Evolutionary conservation across 768 basidiomycete species (phyloP).

Genomic region (Suillus decipiens): DNA sequence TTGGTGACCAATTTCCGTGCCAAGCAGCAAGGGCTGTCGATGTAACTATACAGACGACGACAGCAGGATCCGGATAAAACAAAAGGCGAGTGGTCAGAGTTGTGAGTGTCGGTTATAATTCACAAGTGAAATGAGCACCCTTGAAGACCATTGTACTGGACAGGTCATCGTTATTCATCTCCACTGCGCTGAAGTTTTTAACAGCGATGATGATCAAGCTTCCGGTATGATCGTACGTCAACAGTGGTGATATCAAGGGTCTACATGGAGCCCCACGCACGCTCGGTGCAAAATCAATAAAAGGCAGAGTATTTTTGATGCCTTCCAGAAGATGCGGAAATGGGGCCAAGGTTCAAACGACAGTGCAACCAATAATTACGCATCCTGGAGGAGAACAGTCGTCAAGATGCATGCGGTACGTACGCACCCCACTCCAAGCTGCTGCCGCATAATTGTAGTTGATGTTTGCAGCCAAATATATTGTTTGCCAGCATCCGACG

Average conservation of each 20-base stretch:
- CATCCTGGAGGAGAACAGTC: neutral
- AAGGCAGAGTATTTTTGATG: neutral
- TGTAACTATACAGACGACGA: neutral
- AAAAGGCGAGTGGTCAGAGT: neutral
- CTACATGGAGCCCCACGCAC: neutral
- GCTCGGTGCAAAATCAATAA: neutral
- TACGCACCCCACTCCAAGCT: neutral
- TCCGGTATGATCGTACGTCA: neutral
- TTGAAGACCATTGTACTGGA: neutral
- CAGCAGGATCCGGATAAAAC: neutral
- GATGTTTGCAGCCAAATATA: neutral
- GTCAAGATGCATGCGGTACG: neutral
- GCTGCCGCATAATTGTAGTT: neutral
- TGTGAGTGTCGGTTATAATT: neutral
- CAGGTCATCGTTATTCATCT: neutral
- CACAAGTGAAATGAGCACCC: neutral
- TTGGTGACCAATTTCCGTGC: neutral
- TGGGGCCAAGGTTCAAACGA: neutral
- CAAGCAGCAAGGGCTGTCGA: neutral
- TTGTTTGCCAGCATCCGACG: neutral
- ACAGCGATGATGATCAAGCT: neutral
- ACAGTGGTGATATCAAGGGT: neutral
- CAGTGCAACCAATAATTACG: neutral
- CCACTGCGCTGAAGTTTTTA: neutral
- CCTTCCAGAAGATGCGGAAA: neutral